These are phyloP conservation scores for Camelina laxa DNA, from an alignment of 345 rosid species.

Conservation along the genomic window DNA sequence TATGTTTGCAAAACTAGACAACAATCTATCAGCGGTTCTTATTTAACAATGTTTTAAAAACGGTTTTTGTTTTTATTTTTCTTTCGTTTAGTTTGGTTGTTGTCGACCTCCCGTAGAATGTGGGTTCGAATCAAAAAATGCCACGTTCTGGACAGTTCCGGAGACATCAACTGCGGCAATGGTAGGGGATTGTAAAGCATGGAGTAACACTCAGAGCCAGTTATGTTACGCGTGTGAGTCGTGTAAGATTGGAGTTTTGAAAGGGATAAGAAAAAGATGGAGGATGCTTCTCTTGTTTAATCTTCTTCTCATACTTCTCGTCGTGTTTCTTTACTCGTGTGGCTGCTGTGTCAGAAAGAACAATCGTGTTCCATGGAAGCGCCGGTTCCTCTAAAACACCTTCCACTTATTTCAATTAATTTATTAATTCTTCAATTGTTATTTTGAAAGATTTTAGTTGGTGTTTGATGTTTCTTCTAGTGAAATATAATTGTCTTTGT, in stretches of 20 bases:
- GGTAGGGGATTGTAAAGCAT: constrained; percentile 51
- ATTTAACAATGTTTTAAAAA: not conserved
- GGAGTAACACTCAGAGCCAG: constrained; percentile 53
- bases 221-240: constrained; percentile 62
- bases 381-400: constrained; percentile 31
- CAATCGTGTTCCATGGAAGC: constrained; percentile 48
- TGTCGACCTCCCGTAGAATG: constrained; percentile 69
- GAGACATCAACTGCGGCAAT: not conserved
- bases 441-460: not conserved
- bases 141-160: constrained; percentile 50
- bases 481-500: not conserved
- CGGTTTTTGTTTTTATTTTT: not conserved
- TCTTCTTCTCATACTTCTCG: constrained; percentile 37
- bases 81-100: constrained; percentile 56
- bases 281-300: constrained; percentile 43
- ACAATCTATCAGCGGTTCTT: not conserved
- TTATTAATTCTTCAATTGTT: not conserved
- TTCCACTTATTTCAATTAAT: not conserved
- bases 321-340: constrained; percentile 42
- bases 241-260: constrained; percentile 59
- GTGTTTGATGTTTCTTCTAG: constrained; percentile 19
- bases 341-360: constrained; percentile 48
- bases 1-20: not conserved
- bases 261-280: constrained; percentile 52
- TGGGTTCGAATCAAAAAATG: constrained; percentile 52